phyloP scores from a whole-genome alignment of 352 stramenopile species.

The Plasmopara halstedii region DNA sequence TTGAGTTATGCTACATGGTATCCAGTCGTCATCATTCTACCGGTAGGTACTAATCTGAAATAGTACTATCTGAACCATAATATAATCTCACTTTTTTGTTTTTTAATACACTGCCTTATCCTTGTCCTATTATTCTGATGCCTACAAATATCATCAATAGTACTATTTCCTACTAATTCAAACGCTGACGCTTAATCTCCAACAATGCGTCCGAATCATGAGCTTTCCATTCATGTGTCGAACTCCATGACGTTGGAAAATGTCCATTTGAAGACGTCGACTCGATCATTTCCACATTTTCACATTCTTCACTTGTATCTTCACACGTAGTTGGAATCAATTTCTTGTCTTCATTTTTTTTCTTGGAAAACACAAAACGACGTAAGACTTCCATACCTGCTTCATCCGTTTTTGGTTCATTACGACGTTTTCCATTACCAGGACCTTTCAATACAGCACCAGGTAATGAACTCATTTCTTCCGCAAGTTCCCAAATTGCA shows the following conservation, averaged over 20 bases:
- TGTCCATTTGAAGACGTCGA: slow-evolving; percentile 20
- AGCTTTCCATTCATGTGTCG: slow-evolving; percentile 26
- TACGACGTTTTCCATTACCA: slow-evolving; percentile 65
- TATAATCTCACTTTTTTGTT: too few species aligned
- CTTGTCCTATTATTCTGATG: too few species aligned
- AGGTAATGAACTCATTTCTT: slow-evolving; percentile 73
- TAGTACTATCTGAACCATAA: too few species aligned
- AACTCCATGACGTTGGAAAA: slow-evolving; percentile 23
- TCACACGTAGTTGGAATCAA: slow-evolving; percentile 16
- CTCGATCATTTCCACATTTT: slow-evolving; percentile 36
- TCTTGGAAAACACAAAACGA: slow-evolving; percentile 80
- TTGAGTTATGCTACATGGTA: too few species aligned
- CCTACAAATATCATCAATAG: too few species aligned
- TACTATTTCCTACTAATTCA: slow-evolving; percentile 30
- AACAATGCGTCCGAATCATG: slow-evolving; percentile 27
- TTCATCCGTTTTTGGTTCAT: slow-evolving; percentile 79
- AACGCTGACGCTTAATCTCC: slow-evolving; percentile 37
- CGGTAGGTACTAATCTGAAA: too few species aligned
- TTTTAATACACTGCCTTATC: too few species aligned
- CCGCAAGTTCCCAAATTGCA: slow-evolving; percentile 67
- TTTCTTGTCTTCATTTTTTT: slow-evolving; percentile 55
- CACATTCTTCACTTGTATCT: slow-evolving; percentile 21
- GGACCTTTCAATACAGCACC: slow-evolving; percentile 67
- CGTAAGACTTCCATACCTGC: slow-evolving; percentile 77
- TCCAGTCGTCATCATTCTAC: too few species aligned